Evolutionary conservation across 208 protist genomes (phyloP), one percentile per base, ranked within the genome.

Genomic region (Acanthamoeba lenticulata): DNA sequence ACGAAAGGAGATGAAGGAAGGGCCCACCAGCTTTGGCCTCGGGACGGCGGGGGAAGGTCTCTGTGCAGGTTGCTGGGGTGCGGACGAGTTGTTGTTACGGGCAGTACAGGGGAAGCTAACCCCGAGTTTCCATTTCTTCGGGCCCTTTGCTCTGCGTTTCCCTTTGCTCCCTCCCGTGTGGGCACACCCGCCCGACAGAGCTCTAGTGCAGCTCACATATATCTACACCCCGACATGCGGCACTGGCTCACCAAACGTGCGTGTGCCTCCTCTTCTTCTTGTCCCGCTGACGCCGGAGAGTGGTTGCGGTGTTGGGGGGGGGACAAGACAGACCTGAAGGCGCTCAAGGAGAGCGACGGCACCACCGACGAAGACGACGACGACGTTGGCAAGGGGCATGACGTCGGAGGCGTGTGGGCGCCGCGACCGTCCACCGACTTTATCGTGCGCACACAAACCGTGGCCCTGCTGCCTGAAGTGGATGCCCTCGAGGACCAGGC

Each of bases 201-300:
- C n/a, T n/a, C n/a, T n/a, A n/a, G n/a, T n/a, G n/a, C n/a, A n/a
- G n/a, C n/a, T n/a, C n/a, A n/a, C n/a, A n/a, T n/a, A n/a, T n/a
- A n/a, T n/a, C n/a, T n/a, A n/a, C n/a, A n/a, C n/a, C 3, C 60
- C 34, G 44, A 0, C 32, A 79, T 81, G 69, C 69, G 69, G 13
- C 36, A 81, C 34, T 81, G 69, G 69, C 40, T 81, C 38, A n/a
- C 69, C 13, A 81, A 81, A 81, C 69, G 69, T 47, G 44, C 34
- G 1, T 1, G 9, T n/a, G 0, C 65, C 6, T 74, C 32, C 1
- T 38, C 24, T 47, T 47, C 13, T 19, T 29, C 6, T 32, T 40
- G 34, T 74, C 21, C 21, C 15, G 11, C 21, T 60, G 52, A 60
- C 52, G 11, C 11, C 11, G 21, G 21, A 60, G 21, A 60, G 1